A percentile compares a stretch with the other conserved stretches of the same genome.
These are phyloP conservation scores for Globisporangium megalacanthum DNA, from an alignment of 352 stramenopile genomes.

Conservation along the genomic window DNA sequence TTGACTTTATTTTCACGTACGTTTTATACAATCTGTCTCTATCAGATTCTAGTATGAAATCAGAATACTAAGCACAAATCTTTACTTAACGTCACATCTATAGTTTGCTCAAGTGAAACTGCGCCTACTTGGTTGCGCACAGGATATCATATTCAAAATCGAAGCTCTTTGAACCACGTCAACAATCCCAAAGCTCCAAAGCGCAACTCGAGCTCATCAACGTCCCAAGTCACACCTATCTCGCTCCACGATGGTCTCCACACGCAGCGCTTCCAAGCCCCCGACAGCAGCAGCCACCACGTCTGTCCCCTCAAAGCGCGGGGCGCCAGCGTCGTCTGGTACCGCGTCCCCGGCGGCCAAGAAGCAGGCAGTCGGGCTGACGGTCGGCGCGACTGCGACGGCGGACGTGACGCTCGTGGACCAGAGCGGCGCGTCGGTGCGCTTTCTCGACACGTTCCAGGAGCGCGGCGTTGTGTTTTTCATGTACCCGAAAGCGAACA, in stretches of 20 bases:
- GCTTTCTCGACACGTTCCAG: constrained; percentile 64
- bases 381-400: constrained; percentile 38
- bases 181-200: neutral
- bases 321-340: constrained; percentile 14
- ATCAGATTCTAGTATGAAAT: too few species aligned
- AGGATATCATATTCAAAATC: too few species aligned
- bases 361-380: constrained; percentile 32
- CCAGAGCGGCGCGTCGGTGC: constrained; percentile 57
- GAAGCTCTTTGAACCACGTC: too few species aligned
- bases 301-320: constrained; percentile 37
- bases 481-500: constrained; percentile 87
- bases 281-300: constrained; percentile 5
- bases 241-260: constrained; percentile 39
- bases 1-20: too few species aligned
- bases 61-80: too few species aligned
- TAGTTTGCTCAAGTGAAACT: too few species aligned
- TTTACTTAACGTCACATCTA: too few species aligned
- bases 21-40: too few species aligned
- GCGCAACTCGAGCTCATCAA: too few species aligned
- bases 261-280: constrained; percentile 31
- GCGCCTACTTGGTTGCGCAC: too few species aligned
- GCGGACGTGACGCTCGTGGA: constrained; percentile 70
- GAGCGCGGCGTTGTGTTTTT: constrained; percentile 83
- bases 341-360: constrained; percentile 30
- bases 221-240: neutral